Evolutionary conservation across 2,329 filamentous ascomycete genomes (phyloP), one percentile per base, ranked within the genome.

Genomic region (Lasiodiplodia sp.): DNA sequence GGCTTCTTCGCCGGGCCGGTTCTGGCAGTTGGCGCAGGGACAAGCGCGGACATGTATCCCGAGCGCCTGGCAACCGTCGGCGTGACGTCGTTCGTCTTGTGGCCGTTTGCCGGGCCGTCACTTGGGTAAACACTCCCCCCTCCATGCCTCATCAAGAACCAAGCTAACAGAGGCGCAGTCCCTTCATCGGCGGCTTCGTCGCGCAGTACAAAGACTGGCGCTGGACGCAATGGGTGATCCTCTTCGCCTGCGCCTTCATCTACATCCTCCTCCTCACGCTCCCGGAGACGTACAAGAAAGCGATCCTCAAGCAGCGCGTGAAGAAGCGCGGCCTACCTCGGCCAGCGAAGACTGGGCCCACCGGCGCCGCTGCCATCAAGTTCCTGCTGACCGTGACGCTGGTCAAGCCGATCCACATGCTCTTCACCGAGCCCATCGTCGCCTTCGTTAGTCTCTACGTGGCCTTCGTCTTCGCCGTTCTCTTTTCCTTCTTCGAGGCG

Each of bases 1-100:
- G 91, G 92, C 0, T 76, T 91, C 76, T 91, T 91, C 71, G 91
- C 90, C 34, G 90, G 52, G 86, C 92, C 72, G 84, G 77, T 79
- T 1, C 73, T 84, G 1, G 81, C 82, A 2, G 79, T 83, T 2
- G 82, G 81, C 4, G 78, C 77, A 5, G 82, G 81, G 0, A 82
- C 78, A 2, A 79, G 75, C 64, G 79, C 79, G 7, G 82, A 83
- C 70, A 38, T 83, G 31, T 82, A 78, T 55, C 69, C 72, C 2
- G 75, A 77, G 0, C 72, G 74, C 2, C 66, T 74, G 40, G 71
- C 80, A 23, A 81, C 80, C 0, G 66, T 78, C 5, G 72, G 78
- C 0, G 78, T 77, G 2, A 73, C 74, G n/a, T 58, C 79, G 4
- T 82, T 80, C 67, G 69, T 83, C 18, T 74, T 80, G 71, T 78